Evolutionary conservation across 2,329 filamentous ascomycete genomes (phyloP), one percentile per base, ranked within the genome.

Genomic region (Pseudogymnoascus sp.): DNA sequence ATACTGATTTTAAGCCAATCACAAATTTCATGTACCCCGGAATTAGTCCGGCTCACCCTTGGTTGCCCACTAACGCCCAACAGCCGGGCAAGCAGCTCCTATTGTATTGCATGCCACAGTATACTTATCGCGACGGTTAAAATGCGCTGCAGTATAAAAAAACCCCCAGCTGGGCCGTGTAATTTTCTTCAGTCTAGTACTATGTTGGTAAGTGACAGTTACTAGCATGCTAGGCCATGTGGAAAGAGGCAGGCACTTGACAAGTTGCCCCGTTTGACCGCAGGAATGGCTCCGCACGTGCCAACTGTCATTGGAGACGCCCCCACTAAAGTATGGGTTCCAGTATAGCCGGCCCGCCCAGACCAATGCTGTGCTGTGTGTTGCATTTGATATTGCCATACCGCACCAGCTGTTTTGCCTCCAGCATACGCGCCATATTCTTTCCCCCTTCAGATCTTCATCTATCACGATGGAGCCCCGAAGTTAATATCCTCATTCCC

Each of bases 401-500:
- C 29, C 16, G 16, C 49, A 12, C 29, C 29, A 7, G 29, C 16
- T 55, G 21, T 33, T 19, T 29, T 33, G 49, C 29, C n/a, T 21
- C 49, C 19, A 21, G 19, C 33, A 35, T 21, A n/a, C 6, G 29
- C 16, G 29, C 16, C 49, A n/a, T 33, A 1, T 33, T 55, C 4
- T 12, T 55, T 55, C 23, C n/a, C 16, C 16, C 29, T 19, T 55
- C n/a, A 19, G 19, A 12, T 29, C n/a, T 31, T 16, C 21, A 43
- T 8, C 29, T 19, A 26, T 10, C 8, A 61, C 2, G 33, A 60
- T 8, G n/a, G 60, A 43, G 62, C 62, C 61, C 49, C 49, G 43
- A 41, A 66, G 21, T 31, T 21, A 16, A 58, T 39, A 55, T 66
- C 65, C 49, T 70, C 69, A 39, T 69, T 70, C 11, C 68, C 69